phyloP scores from a whole-genome alignment of 352 stramenopile genomes.

The Phytophthora lateralis region DNA sequence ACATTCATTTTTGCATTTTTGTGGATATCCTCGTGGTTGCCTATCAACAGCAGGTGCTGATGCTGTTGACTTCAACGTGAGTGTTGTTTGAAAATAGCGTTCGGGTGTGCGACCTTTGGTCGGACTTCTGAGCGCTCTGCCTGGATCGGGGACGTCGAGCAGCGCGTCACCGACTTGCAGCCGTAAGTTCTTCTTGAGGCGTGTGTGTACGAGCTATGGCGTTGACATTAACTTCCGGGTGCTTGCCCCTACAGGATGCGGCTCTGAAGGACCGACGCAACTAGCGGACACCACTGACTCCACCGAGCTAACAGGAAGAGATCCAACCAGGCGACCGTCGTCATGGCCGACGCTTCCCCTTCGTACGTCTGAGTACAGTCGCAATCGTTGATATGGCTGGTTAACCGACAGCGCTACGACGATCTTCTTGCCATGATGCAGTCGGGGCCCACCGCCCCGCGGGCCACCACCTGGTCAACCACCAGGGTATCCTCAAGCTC shows the following conservation, averaged over 20 bases:
- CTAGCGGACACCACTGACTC: slow-evolving; percentile 15
- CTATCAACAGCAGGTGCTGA: not conserved
- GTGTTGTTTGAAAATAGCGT: slow-evolving; percentile 24
- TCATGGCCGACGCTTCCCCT: slow-evolving; percentile 36
- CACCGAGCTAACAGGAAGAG: slow-evolving; percentile 10
- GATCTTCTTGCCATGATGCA: slow-evolving; percentile 11
- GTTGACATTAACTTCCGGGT: not conserved
- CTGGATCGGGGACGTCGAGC: slow-evolving; percentile 10
- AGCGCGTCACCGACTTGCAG: slow-evolving; percentile 1
- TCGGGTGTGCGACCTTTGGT: slow-evolving; percentile 22
- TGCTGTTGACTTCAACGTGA: not conserved
- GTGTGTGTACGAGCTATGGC: not conserved
- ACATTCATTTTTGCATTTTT: slow-evolving; percentile 12
- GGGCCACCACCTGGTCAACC: slow-evolving; percentile 49
- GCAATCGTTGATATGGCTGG: not conserved
- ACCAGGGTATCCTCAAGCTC: slow-evolving; percentile 57
- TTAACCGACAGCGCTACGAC: not conserved
- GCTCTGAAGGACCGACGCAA: slow-evolving; percentile 11
- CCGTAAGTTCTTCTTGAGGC: slow-evolving; percentile 12
- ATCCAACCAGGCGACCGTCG: slow-evolving; percentile 14
- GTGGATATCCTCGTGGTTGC: slow-evolving; percentile 6
- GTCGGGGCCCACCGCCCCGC: slow-evolving; percentile 36
- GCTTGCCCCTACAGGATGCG: slow-evolving; percentile 21
- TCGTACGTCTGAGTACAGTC: slow-evolving; percentile 30
- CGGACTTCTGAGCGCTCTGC: not conserved